Conservation (phyloP, 257 asterid genomes). For the Solanum boliviense region DNA sequence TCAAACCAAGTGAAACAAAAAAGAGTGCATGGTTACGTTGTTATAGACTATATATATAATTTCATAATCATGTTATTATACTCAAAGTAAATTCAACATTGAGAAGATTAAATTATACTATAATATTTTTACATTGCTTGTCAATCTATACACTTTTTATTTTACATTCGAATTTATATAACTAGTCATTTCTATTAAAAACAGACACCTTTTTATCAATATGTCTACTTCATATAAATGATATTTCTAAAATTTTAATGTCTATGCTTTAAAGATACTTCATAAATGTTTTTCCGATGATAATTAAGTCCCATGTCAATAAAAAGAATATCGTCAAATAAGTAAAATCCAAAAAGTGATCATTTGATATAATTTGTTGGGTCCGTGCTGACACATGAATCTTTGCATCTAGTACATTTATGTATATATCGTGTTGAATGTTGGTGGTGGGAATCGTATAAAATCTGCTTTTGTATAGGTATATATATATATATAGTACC, state of each 20-base stretch:
- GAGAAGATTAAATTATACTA: background rate
- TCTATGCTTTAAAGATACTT: no score
- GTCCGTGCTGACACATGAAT: background rate
- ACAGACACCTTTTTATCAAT: no score
- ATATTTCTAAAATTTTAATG: no score
- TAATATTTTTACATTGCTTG: background rate
- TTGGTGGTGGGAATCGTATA: background rate
- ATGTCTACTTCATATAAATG: no score
- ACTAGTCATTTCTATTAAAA: background rate
- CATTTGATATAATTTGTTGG: background rate
- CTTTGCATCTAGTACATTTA: background rate
- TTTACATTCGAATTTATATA: no score
- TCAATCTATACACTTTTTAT: background rate
- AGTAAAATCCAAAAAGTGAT: background rate
- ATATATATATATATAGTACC: background rate
- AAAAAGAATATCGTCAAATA: background rate
- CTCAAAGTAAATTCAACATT: no score
- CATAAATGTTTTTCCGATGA: background rate
- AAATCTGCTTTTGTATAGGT: background rate
- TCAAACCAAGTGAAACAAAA: background rate
- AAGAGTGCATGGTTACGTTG: background rate
- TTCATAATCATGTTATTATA: no score
- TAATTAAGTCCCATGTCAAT: background rate
- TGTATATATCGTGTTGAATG: background rate
- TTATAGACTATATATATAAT: background rate